Evolutionary conservation across 805 yeast genomes (phyloP).

Genomic region (Candida qinlingensis): DNA sequence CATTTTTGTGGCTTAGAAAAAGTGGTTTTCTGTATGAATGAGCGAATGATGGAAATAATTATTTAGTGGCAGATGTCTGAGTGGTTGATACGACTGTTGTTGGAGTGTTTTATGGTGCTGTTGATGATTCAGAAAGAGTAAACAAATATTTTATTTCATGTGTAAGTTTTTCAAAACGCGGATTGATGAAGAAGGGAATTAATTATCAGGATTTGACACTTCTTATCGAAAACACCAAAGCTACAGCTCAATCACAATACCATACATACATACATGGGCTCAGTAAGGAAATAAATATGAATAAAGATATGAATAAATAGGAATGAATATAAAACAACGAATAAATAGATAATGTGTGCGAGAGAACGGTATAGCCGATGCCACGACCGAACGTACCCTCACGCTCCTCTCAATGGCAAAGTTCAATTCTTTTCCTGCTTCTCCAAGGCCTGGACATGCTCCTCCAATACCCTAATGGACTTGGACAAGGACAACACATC

Average conservation of each 20-base stretch:
- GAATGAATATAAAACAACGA: background rate
- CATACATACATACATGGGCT: too few relatives aligned
- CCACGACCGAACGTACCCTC: background rate
- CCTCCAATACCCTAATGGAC: conserved; percentile 62
- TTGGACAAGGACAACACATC: conserved; percentile 70
- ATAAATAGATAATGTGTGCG: too few relatives aligned
- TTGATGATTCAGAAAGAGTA: background rate
- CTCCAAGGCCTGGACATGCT: conserved; percentile 62
- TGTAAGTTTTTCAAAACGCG: too few relatives aligned
- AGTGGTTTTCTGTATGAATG: too few relatives aligned
- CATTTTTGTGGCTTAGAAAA: background rate
- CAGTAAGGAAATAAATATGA: background rate
- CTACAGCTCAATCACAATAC: too few relatives aligned
- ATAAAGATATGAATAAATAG: background rate
- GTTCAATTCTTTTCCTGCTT: background rate
- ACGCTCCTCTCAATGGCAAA: background rate
- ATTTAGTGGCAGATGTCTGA: too few relatives aligned
- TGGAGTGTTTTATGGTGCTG: background rate
- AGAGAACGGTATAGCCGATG: background rate
- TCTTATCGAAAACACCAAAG: too few relatives aligned
- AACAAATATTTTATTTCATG: background rate
- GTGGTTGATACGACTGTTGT: background rate
- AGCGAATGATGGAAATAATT: too few relatives aligned
- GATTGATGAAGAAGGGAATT: background rate
- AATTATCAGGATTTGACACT: background rate